phyloP scores from a whole-genome alignment of 2,329 filamentous ascomycete species.

The Colletotrichum acutatum region DNA sequence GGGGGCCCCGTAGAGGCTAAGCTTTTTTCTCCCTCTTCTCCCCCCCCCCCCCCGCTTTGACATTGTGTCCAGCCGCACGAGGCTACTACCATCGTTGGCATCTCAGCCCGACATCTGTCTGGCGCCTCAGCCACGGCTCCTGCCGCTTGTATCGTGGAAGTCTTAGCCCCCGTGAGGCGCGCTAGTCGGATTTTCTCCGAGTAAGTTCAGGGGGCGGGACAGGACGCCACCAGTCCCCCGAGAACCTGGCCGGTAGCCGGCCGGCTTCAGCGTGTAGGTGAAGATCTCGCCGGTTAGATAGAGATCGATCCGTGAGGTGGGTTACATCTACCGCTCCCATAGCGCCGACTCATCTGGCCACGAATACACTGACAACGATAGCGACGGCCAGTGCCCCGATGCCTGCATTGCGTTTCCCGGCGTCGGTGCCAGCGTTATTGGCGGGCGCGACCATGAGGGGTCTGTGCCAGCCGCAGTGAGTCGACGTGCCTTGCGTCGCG shows the following conservation, averaged over 20 bases:
- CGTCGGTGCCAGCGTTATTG: neutral
- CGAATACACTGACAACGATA: neutral
- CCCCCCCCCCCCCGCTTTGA: neutral
- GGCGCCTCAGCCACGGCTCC: neutral
- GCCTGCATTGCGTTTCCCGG: neutral
- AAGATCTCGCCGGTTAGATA: too few relatives aligned
- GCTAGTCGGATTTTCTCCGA: neutral
- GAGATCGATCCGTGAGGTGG: neutral
- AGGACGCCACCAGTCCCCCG: too few relatives aligned
- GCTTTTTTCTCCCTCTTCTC: neutral
- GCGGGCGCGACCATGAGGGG: constrained; percentile 30
- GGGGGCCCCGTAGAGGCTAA: neutral
- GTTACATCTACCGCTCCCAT: too few relatives aligned
- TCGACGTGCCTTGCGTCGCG: constrained; percentile 25
- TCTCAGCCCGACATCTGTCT: neutral
- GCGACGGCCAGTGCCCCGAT: neutral
- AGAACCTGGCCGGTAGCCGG: neutral
- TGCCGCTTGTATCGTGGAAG: neutral
- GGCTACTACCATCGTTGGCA: neutral
- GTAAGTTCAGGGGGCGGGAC: neutral
- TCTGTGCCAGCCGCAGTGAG: constrained; percentile 36
- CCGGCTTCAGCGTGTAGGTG: neutral
- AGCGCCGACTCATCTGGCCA: neutral
- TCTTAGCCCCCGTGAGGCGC: neutral
- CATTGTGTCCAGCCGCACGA: neutral